phyloP scores from a whole-genome alignment of 805 yeast species.

The Metschnikowia vanudenii region DNA sequence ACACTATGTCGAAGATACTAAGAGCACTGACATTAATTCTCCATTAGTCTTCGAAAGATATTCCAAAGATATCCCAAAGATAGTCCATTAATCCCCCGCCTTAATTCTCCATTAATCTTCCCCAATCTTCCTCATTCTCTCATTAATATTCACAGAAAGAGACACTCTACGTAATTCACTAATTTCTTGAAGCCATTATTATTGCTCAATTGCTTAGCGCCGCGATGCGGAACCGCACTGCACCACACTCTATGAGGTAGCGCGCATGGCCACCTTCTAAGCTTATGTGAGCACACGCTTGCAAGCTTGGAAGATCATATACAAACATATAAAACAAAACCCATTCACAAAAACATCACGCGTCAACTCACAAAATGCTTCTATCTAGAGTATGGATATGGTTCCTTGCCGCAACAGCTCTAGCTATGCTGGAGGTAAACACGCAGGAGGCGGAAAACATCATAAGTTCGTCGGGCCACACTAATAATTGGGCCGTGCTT shows the following conservation, averaged over 20 bases:
- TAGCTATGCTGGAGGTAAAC: background rate
- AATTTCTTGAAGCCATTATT: too few relatives aligned
- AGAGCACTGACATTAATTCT: too few relatives aligned
- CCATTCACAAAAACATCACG: background rate
- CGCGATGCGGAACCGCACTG: background rate
- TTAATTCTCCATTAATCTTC: too few relatives aligned
- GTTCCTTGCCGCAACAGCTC: background rate
- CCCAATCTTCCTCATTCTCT: too few relatives aligned
- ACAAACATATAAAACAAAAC: background rate
- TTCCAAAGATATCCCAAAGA: too few relatives aligned
- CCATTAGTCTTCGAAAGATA: too few relatives aligned
- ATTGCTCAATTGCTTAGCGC: too few relatives aligned
- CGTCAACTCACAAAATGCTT: background rate
- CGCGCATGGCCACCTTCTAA: background rate
- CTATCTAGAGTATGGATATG: constrained; percentile 3
- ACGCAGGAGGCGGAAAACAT: constrained; percentile 1
- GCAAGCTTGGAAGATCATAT: too few relatives aligned
- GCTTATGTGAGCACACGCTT: background rate
- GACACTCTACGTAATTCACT: too few relatives aligned
- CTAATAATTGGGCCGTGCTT: constrained; percentile 78
- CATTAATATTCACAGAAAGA: too few relatives aligned
- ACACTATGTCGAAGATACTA: too few relatives aligned
- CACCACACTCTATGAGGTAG: background rate
- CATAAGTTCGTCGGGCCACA: constrained; percentile 47
- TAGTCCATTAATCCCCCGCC: too few relatives aligned